Evolutionary conservation across 768 basidiomycete genomes (phyloP).

Genomic region (Lentinula aciculospora): DNA sequence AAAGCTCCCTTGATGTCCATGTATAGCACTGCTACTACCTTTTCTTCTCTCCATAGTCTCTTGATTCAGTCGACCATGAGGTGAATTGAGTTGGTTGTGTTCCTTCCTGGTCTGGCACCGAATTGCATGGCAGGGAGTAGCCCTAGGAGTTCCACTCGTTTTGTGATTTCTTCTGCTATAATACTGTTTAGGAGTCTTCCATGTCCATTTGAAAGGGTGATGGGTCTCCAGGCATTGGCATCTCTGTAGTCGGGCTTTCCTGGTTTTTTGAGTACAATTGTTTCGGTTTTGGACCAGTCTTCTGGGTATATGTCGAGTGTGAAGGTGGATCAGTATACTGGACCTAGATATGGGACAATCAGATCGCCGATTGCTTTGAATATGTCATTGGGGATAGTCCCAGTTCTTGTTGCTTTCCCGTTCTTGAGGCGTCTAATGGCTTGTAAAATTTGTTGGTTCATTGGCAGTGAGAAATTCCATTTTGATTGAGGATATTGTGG

Average conservation of each 20-base stretch:
- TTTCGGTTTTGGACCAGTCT: neutral
- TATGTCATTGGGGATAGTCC: no score
- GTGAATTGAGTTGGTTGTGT: conserved; percentile 24
- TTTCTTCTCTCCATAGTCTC: conserved; percentile 15
- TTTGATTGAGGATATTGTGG: no score
- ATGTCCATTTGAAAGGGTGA: conserved; percentile 15
- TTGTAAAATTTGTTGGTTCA: no score
- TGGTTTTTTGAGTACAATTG: conserved; percentile 19
- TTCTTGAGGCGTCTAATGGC: no score
- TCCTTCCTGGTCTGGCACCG: conserved; percentile 21
- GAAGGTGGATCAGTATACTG: neutral
- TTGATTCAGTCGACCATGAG: conserved; percentile 15
- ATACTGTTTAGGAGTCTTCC: neutral
- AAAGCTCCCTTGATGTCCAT: conserved; percentile 24
- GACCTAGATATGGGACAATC: no score
- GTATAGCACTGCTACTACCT: conserved; percentile 20
- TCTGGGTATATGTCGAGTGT: neutral
- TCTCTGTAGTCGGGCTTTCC: conserved; percentile 18
- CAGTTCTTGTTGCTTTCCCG: no score
- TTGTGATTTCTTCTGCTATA: neutral
- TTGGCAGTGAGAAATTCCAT: no score
- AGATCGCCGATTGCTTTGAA: no score
- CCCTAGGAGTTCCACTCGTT: conserved; percentile 1
- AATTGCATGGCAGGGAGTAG: conserved; percentile 24
- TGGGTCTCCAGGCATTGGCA: conserved; percentile 20